Evolutionary conservation across 73 alveolate genomes (phyloP), one percentile per base, ranked within the genome.

Genomic region (Tetrahymena malaccensis): DNA sequence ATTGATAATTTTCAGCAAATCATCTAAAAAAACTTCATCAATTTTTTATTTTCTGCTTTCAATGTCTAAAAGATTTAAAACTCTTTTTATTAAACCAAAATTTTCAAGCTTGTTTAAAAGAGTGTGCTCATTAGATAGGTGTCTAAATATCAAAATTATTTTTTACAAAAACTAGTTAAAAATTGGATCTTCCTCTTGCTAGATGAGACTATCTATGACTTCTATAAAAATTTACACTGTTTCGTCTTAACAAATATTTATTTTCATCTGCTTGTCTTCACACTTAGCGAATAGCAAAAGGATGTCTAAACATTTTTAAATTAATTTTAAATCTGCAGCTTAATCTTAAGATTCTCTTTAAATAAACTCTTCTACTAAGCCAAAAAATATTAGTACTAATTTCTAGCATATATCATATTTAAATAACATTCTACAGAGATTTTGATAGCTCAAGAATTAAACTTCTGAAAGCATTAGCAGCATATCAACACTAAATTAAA

Each of bases 261-360:
- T 43, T 38, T 95, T 95, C 43, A 95, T 94, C 55, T 50, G 43
- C 55, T 95, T 95, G 55, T 95, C 97, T 43, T 95, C 97, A 55
- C 97, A 95, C 55, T 85, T 95, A 0, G 97, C 97, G 22, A 95
- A 35, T 31, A 95, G 37, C 27, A 95, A 84, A 55, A 95, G 34
- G 10, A 95, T 33, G 55, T 95, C 95, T 31, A 95, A 34, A 12
- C 95, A 27, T 37, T 95, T 95, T 27, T 85, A 43, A 89, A 95
- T 95, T 43, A 44, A 95, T 85, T 85, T 94, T 85, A 94, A 35
- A 93, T 95, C 97, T 19, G 70, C 44, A 50, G 55, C 94, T 95
- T 95, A 56, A 37, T 70, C 89, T n/a, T 70, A n/a, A 3, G 40
- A 12, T 25, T 25, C 37, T 31, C 31, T 70, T 70, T 70, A 70